phyloP scores from a whole-genome alignment of 768 basidiomycete genomes.

The Serendipita sp. region DNA sequence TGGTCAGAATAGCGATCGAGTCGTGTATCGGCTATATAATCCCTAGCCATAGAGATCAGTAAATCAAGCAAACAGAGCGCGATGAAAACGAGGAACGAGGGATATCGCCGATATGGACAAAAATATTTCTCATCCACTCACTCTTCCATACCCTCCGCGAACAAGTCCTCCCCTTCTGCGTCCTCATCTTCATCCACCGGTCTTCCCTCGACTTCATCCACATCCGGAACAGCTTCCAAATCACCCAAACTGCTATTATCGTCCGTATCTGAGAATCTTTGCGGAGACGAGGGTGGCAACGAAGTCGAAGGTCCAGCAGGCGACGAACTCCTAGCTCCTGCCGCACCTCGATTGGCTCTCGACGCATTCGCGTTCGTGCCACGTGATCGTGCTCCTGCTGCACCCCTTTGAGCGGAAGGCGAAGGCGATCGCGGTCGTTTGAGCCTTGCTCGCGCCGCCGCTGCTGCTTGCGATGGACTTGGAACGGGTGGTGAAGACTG shows the following conservation, averaged over 20 bases:
- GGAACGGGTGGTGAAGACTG: slow-evolving; percentile 10
- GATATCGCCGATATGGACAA: slow-evolving; percentile 8
- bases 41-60: slow-evolving; percentile 27
- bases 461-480: not conserved
- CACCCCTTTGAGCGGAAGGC: not conserved
- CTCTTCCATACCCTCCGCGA: slow-evolving; percentile 55
- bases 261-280: slow-evolving; percentile 75
- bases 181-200: slow-evolving; percentile 34
- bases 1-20: slow-evolving; percentile 80
- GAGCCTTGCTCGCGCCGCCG: slow-evolving; percentile 3
- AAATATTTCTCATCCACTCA: slow-evolving; percentile 33
- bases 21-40: slow-evolving; percentile 69
- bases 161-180: slow-evolving; percentile 88
- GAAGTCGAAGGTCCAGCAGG: slow-evolving; percentile 44
- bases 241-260: slow-evolving; percentile 50
- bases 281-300: slow-evolving; percentile 71
- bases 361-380: slow-evolving; percentile 15
- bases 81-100: not conserved
- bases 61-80: not conserved
- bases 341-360: slow-evolving; percentile 31
- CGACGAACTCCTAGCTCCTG: slow-evolving; percentile 13
- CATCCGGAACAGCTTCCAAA: slow-evolving; percentile 45
- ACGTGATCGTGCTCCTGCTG: not conserved
- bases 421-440: slow-evolving; percentile 12
- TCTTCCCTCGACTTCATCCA: slow-evolving; percentile 33